Evolutionary conservation across 805 yeast species (phyloP).

Genomic region (Yarrowia sp.): DNA sequence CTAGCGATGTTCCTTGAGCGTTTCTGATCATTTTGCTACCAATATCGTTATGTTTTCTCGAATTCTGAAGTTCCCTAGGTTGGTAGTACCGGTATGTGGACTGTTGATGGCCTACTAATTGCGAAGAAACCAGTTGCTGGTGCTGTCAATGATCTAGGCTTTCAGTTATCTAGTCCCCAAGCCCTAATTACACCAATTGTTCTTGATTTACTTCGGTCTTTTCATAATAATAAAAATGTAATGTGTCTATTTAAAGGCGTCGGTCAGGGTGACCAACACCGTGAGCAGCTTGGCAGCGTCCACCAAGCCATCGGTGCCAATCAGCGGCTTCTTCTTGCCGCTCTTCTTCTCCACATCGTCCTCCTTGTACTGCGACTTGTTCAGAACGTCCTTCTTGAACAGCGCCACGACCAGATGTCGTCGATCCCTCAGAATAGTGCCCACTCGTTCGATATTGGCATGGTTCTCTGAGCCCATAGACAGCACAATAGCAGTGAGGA

Average conservation of each 20-base stretch:
- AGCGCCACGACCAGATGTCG: conserved; percentile 65
- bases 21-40: too few species aligned
- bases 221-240: not conserved
- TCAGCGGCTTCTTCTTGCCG: conserved; percentile 12
- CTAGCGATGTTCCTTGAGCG: too few species aligned
- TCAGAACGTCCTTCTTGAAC: conserved; percentile 60
- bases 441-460: conserved; percentile 62
- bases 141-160: too few species aligned
- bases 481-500: conserved; percentile 68
- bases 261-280: conserved; percentile 59
- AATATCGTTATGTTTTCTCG: too few species aligned
- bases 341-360: conserved; percentile 13
- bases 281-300: conserved; percentile 65
- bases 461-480: conserved; percentile 81
- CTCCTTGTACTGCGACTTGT: conserved; percentile 40
- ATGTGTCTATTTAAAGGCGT: conserved; percentile 39
- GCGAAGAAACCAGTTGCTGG: too few species aligned
- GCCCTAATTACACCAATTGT: too few species aligned
- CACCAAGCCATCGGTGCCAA: conserved; percentile 40
- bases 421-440: conserved; percentile 59
- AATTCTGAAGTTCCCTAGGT: too few species aligned
- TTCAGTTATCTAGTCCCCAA: too few species aligned
- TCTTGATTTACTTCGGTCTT: too few species aligned
- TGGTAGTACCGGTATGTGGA: too few species aligned
- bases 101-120: too few species aligned